Evolutionary conservation across 345 rosid genomes (phyloP), one percentile per base, ranked within the genome.

Genomic region (Hibiscus tridactylites): DNA sequence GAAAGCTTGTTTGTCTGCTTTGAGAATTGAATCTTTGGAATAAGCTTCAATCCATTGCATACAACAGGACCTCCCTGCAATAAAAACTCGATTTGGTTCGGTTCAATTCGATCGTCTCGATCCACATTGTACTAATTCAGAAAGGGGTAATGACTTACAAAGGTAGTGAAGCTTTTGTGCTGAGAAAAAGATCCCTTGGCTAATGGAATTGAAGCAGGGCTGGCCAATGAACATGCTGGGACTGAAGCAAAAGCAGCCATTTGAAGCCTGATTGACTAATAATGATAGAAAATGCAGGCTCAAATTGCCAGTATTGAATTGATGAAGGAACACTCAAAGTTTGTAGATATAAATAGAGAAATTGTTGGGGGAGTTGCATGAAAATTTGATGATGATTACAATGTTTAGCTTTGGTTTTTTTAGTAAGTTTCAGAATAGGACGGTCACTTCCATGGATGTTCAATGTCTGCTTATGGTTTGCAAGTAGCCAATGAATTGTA

Each of bases 211-310:
- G 39, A 15, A 19, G 81, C 74, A 50, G 65, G 49, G 61, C 73
- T 46, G 64, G 72, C 74, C 71, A 82, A 2, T 49, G 77, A 58
- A 71, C 67, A 62, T 44, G 80, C 62, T 1, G 81, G 75, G 50
- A 46, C 24, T 62, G 83, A 77, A 53, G 73, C 63, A 73, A 82
- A 79, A 52, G 75, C 70, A 28, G 83, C 83, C 88, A 82, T 81
- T 12, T 60, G 37, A 28, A 26, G 4, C 9, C 28, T 12, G 37
- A 26, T 26, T 28, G n/a, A 61, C 19, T 2, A 35, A 68, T n/a
- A 6, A 6, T 4, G 35, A 57, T 21, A 19, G 15, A 21, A 46
- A 46, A 60, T 59, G 53, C n/a, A 56, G 65, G 7, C 39, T 66
- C 73, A 53, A 33, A 8, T 64, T 28, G 15, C 57, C 21, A 54